Base-by-base conservation (phyloP, 148 eudicot genomes). In the Rhododendron williamsianum region DNA sequence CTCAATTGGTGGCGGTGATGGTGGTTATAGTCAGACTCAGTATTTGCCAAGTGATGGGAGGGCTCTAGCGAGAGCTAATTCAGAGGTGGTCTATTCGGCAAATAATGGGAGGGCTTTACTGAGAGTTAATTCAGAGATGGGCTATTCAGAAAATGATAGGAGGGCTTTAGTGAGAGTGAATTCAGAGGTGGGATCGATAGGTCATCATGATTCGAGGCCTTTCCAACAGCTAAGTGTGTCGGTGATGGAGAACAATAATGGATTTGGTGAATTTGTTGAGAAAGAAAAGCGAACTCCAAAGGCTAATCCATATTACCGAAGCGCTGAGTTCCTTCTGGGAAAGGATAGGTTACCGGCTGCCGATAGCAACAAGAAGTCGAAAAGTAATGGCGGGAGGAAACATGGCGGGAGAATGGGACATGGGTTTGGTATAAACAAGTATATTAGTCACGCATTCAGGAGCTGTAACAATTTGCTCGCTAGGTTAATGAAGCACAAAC, bases 231-330 rank as follows among this genome's bases (percentile, higher is more conserved):
- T 94, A 54, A 88, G 91, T 52, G 95, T 94, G 51, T 89, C 94
- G 38, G 90, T 97, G 77, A 86, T 89, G 91, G 90, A 90, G 41
- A 90, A 90, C 85, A 90, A 81, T 83, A 89, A 86, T 80, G 94
- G 91, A 45, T 72, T 63, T 60, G 87, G 88, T 81, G 95, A 97
- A 80, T 81, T 88, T 85, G 81, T 89, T 52, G 98, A 95, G 90
- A 95, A 93, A 88, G 96, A 95, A 85, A 97, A 95, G 91, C 89
- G 98, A 87, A 95, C 99, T 52, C 99, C 99, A 0, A 97, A 93
- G 91, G 99, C 94, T 0, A 95, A 97, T 84, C 95, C 91, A 52
- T 92, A 65, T 51, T 95, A 97, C 84, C 89, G 90, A 65, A 94
- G 92, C 87, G 92, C 98, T 0, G 99, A 95, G 81, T 96, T 96